Evolutionary conservation across 768 basidiomycete genomes (phyloP).

Genomic region (Amanita molliuscula): DNA sequence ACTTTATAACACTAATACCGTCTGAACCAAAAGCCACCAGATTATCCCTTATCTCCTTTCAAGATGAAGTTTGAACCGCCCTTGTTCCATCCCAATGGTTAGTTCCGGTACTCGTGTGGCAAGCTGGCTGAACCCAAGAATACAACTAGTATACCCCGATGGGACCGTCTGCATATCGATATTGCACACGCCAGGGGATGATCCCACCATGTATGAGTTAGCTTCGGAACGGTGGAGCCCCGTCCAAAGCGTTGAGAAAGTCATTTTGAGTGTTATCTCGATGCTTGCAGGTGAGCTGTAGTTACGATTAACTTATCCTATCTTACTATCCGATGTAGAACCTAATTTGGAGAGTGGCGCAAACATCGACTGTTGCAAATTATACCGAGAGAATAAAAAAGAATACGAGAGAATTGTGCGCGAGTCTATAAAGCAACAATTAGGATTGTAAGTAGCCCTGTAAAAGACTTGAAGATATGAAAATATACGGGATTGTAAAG

Average conservation of each 20-base stretch:
- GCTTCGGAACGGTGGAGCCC: constrained; percentile 97
- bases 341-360: constrained; percentile 97
- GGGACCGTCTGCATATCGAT: constrained; percentile 99
- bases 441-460: constrained; percentile 47
- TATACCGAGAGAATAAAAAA: constrained; percentile 80
- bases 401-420: constrained; percentile 88
- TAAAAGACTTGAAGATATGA: not conserved
- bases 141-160: constrained; percentile 74
- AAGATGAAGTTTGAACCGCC: constrained; percentile 99
- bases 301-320: constrained; percentile 1
- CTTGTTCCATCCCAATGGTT: constrained; percentile 95
- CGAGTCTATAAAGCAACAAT: constrained; percentile 74
- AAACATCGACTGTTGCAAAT: constrained; percentile 94
- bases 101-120: constrained; percentile 17
- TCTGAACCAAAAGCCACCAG: constrained; percentile 48
- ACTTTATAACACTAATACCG: constrained; percentile 7
- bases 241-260: constrained; percentile 98
- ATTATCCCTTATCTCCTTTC: constrained; percentile 97
- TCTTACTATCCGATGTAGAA: constrained; percentile 33
- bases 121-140: constrained; percentile 1
- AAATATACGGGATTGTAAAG: constrained; percentile 1
- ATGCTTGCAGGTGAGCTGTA: constrained; percentile 80
- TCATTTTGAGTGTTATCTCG: constrained; percentile 89
- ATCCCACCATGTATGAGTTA: constrained; percentile 88
- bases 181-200: constrained; percentile 87